Base-by-base conservation (phyloP, 768 basidiomycete genomes). In the Galerina marginata region DNA sequence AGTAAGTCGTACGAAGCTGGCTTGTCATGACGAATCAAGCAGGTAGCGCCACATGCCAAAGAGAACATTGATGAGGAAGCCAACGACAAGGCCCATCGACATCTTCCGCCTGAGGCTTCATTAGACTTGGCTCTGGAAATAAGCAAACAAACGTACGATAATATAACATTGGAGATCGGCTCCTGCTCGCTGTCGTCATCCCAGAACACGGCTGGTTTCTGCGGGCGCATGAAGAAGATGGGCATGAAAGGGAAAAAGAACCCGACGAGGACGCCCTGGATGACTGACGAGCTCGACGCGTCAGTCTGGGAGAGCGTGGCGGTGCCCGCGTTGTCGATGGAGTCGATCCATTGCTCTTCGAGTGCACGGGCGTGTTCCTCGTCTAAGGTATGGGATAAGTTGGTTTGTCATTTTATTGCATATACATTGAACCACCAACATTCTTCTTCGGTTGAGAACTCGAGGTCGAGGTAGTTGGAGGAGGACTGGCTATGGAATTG, bases 291-390 rank as follows among this genome's bases (percentile, higher is more conserved):
- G 62, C 84, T 85, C 3, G 81, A 75, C 2, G 80, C 75, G 0
- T 84, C 79, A 6, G 84, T 77, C 58, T 89, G 84, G 2, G 86
- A 83, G n/a, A 88, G 76, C 4, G 84, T 79, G 2, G 86, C 84
- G 14, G 80, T 81, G 25, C 84, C 82, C 1, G 82, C 83, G 36
- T 81, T 86, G 67, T 92, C 92, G 40, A 93, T 78, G 1, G 90
- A 90, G 69, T 95, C 93, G 46, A 95, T 94, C 93, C 93, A 95
- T 70, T 96, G 95, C 69, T 99, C 96, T 72, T 99, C 96, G 14
- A 99, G 80, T 4, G 87, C 85, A 33, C 94, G 86, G n/a, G 92
- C 92, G 64, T 96, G 92, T 71, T 97, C 95, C 63, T 96, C 95
- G 65, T 93, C 94, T 96, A 23, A 51, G 43, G 16, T 54, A 38